Conservation (phyloP, 1,139 yeast species). For the Saccharomycopsis hybrid region DNA sequence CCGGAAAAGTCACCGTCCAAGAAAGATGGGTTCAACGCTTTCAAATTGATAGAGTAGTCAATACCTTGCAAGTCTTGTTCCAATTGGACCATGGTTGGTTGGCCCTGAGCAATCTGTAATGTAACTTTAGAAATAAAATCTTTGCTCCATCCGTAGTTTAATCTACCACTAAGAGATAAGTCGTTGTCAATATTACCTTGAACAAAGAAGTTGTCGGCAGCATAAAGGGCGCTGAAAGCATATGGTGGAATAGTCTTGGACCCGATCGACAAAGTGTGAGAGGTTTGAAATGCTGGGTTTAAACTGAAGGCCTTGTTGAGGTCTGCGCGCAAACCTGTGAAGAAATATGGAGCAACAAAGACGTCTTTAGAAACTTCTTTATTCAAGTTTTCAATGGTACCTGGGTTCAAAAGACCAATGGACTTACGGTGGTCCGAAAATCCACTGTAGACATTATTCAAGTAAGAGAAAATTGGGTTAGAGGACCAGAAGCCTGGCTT, state of each 20-base stretch:
- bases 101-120: slow-evolving; percentile 81
- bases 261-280: slow-evolving; percentile 90
- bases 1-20: slow-evolving; percentile 72
- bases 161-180: slow-evolving; percentile 76
- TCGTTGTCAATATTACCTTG: slow-evolving; percentile 94
- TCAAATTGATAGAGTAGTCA: slow-evolving; percentile 84
- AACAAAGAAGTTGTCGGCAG: slow-evolving; percentile 75
- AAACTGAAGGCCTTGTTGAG: slow-evolving; percentile 85
- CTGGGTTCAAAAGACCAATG: slow-evolving; percentile 83
- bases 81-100: slow-evolving; percentile 90
- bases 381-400: slow-evolving; percentile 87
- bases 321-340: slow-evolving; percentile 96
- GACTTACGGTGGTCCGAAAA: slow-evolving; percentile 75
- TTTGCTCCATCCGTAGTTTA: slow-evolving; percentile 88
- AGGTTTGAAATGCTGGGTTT: slow-evolving; percentile 95
- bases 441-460: slow-evolving; percentile 69
- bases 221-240: slow-evolving; percentile 86
- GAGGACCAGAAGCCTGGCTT: slow-evolving; percentile 66
- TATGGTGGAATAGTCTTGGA: slow-evolving; percentile 84
- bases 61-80: slow-evolving; percentile 93
- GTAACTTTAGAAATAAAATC: slow-evolving; percentile 77
- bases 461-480: slow-evolving; percentile 76
- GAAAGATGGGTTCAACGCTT: slow-evolving; percentile 83
- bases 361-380: slow-evolving; percentile 94
- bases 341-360: slow-evolving; percentile 80